A percentile compares a stretch with the other conserved stretches of the same genome.
Evolutionary conservation across 768 basidiomycete species (phyloP).

Genomic region (Boletus huronensis): DNA sequence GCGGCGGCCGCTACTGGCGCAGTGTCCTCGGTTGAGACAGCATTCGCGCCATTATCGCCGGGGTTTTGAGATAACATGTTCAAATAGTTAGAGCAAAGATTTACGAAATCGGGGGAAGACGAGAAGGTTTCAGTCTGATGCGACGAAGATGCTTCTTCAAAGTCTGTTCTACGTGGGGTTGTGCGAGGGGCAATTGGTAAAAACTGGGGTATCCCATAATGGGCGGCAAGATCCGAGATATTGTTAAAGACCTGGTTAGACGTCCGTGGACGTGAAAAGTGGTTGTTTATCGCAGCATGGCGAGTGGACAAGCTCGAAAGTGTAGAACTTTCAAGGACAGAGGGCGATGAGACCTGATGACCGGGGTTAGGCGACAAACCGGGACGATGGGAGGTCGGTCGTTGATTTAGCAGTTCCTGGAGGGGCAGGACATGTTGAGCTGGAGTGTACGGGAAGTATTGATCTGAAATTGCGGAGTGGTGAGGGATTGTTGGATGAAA

Average conservation of each 20-base stretch:
- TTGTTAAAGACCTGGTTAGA: slow-evolving; percentile 59
- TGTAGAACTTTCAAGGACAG: slow-evolving; percentile 46
- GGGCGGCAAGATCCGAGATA: slow-evolving; percentile 65
- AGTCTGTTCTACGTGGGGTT: slow-evolving; percentile 41
- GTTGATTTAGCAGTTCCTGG: slow-evolving; percentile 42
- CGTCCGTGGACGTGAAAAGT: slow-evolving; percentile 63
- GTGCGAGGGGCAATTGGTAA: slow-evolving; percentile 67
- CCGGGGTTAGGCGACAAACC: slow-evolving; percentile 38
- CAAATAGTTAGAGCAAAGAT: slow-evolving; percentile 60
- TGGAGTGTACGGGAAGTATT: slow-evolving; percentile 32
- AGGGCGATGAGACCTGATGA: slow-evolving; percentile 37
- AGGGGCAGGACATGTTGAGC: slow-evolving; percentile 44
- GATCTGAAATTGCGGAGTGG: slow-evolving; percentile 49
- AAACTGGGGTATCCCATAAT: slow-evolving; percentile 75
- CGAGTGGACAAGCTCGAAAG: slow-evolving; percentile 52
- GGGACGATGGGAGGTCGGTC: slow-evolving; percentile 38
- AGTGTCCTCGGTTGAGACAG: slow-evolving; percentile 31
- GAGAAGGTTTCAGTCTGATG: slow-evolving; percentile 23
- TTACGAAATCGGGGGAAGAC: slow-evolving; percentile 37
- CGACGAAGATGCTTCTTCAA: slow-evolving; percentile 33
- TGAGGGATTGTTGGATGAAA: slow-evolving; percentile 22
- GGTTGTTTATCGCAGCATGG: slow-evolving; percentile 57
- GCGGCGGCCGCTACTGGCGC: slow-evolving; percentile 24
- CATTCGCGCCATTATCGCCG: slow-evolving; percentile 34
- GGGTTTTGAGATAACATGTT: slow-evolving; percentile 61